Conservation (phyloP, 192 early-diverging fungal species). For the Coemansia reversa region DNA sequence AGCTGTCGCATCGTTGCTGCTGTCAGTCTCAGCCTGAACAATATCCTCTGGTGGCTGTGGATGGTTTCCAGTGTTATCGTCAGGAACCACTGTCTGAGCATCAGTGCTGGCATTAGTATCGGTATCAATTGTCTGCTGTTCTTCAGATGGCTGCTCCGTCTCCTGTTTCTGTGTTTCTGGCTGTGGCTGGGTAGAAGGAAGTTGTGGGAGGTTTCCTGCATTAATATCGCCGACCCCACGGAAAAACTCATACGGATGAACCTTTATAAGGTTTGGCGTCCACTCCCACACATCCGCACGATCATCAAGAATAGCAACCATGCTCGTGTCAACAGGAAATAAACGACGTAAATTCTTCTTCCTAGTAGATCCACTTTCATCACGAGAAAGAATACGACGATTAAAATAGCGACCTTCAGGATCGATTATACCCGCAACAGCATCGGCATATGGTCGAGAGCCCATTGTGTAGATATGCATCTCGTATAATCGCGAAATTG, state of each 20-base stretch:
- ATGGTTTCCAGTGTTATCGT: slow-evolving; percentile 9
- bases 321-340: slow-evolving; percentile 91
- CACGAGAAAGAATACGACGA: slow-evolving; percentile 87
- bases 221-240: slow-evolving; percentile 96
- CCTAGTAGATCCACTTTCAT: slow-evolving; percentile 84
- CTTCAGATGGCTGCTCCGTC: background rate
- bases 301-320: slow-evolving; percentile 97
- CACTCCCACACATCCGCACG: slow-evolving; percentile 92
- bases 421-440: slow-evolving; percentile 84
- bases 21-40: slow-evolving; percentile 21
- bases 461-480: slow-evolving; percentile 99
- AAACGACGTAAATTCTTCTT: slow-evolving; percentile 80
- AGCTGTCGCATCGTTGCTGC: slow-evolving; percentile 1
- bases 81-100: background rate
- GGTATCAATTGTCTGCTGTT: background rate
- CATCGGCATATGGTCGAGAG: slow-evolving; percentile 86
- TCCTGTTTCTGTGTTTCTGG: background rate
- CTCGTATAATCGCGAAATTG: slow-evolving; percentile 74
- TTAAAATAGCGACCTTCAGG: slow-evolving; percentile 75
- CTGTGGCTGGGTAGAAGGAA: slow-evolving; percentile 22
- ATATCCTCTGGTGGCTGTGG: slow-evolving; percentile 23
- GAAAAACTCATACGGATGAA: slow-evolving; percentile 93
- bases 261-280: slow-evolving; percentile 85
- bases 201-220: slow-evolving; percentile 62
- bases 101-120: background rate